Base-by-base conservation (phyloP, 495 filamentous ascomycete species). In the Trichoderma erinaceum region DNA sequence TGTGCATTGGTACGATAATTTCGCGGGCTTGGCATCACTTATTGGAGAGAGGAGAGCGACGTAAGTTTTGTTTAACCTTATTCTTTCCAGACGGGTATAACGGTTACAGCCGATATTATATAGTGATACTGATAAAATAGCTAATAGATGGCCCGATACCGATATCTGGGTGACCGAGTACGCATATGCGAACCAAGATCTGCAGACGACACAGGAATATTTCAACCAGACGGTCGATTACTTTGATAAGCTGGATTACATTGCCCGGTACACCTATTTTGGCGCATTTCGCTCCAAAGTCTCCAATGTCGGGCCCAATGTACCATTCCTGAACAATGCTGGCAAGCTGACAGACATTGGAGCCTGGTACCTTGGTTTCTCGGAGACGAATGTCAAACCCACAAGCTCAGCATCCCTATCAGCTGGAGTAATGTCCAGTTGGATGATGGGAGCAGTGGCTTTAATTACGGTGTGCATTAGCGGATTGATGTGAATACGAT, bases 1-100 rank as follows among this genome's bases (percentile, higher is more conserved):
- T 0, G 73, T 89, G 16, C 87, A 90, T 73, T 90, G 83, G 81
- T 90, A 90, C 73, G 87, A 86, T 1, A 75, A 85, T 63, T 87
- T 89, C 65, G 80, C 82, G 66, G 84, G 83, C 0, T 71, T 76
- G 65, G 87, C 63, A 85, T 84, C 1, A 73, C 67, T 71, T 44
- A 63, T 76, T 1, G 74, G 63, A 29, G 69, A 73, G 66, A 77
- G 75, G 71, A 63, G 69, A n/a, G 29, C 71, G 56, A 67, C 66
- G 74, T 75, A 69, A 61, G 70, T 71, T n/a, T 63, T 15, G 48
- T 46, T 38, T 38, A 38, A 10, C 35, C 35, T 10, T 38, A 38
- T 38, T 38, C 29, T 38, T 38, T 38, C 35, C 0, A 38, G 35
- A 38, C 35, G 8, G 35, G 35, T 10, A 38, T 29, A 41, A 35